phyloP scores from a whole-genome alignment of 768 basidiomycete genomes.

The Fomitopsis pulvina region DNA sequence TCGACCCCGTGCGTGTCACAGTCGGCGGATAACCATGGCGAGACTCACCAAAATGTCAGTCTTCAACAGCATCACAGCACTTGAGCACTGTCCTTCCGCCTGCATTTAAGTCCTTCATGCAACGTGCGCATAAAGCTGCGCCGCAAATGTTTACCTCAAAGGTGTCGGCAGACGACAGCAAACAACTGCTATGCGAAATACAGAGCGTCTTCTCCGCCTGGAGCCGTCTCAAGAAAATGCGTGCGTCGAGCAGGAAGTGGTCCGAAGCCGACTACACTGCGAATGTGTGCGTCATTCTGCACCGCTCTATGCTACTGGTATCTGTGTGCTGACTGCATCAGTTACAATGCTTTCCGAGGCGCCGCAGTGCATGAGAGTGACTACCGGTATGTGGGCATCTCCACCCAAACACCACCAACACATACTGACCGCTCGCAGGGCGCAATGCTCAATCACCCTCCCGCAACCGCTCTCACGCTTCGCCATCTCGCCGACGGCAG shows the following conservation, averaged over 20 bases:
- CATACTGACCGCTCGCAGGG: constrained; percentile 22
- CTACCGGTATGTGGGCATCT: constrained; percentile 30
- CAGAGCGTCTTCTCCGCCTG: constrained; percentile 38
- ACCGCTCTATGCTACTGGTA: neutral
- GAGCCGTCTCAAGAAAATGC: constrained; percentile 38
- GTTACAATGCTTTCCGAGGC: constrained; percentile 44
- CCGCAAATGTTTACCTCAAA: constrained; percentile 35
- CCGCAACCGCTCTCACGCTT: constrained; percentile 33
- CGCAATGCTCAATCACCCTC: constrained; percentile 42
- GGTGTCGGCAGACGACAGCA: constrained; percentile 12
- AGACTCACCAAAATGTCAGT: neutral
- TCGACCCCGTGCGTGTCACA: constrained; percentile 28
- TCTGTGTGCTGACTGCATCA: constrained; percentile 11
- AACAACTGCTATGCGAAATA: constrained; percentile 31
- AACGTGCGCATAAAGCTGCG: constrained; percentile 24
- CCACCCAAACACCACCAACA: neutral
- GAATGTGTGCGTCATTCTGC: constrained; percentile 37
- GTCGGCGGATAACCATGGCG: constrained; percentile 19
- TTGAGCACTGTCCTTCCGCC: neutral
- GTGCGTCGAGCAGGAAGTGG: constrained; percentile 37
- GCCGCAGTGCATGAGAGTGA: constrained; percentile 36
- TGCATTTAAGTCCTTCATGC: constrained; percentile 21
- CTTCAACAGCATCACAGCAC: neutral
- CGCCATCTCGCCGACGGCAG: constrained; percentile 22
- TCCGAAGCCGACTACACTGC: constrained; percentile 50